A percentile compares a stretch with the other conserved stretches of the same genome.
Evolutionary conservation across 2,329 filamentous ascomycete genomes (phyloP).

Genomic region (Arthrobotrys megalospora): DNA sequence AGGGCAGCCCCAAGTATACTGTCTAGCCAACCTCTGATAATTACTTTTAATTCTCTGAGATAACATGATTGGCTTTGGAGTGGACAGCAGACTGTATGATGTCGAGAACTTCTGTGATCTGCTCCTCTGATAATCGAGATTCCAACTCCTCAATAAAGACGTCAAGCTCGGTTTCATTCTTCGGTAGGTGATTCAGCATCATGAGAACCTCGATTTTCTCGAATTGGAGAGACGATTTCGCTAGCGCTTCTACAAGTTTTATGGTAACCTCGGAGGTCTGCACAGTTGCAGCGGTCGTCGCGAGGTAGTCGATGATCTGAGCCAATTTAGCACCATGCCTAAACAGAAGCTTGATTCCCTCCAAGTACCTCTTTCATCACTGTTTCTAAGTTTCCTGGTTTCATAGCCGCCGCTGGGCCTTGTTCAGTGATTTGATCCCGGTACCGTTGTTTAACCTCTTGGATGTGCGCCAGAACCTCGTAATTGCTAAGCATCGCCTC

Average conservation of each 20-base stretch:
- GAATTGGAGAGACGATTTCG: slow-evolving; percentile 71
- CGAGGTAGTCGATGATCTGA: slow-evolving; percentile 76
- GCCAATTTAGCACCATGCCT: background rate
- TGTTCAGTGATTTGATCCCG: slow-evolving; percentile 66
- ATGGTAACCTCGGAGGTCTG: slow-evolving; percentile 72
- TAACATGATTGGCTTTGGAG: background rate
- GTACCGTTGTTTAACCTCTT: slow-evolving; percentile 72
- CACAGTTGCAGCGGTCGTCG: slow-evolving; percentile 73
- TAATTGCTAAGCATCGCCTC: slow-evolving; percentile 80
- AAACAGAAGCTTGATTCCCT: slow-evolving; percentile 50
- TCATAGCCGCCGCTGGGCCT: slow-evolving; percentile 63
- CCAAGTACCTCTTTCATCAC: slow-evolving; percentile 75
- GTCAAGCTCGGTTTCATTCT: slow-evolving; percentile 73
- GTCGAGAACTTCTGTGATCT: slow-evolving; percentile 74
- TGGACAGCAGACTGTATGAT: slow-evolving; percentile 67
- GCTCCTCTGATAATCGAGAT: slow-evolving; percentile 73
- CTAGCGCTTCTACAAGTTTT: slow-evolving; percentile 73
- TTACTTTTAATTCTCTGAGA: background rate
- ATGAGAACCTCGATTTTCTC: slow-evolving; percentile 79
- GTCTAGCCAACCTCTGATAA: background rate
- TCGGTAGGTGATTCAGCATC: slow-evolving; percentile 77
- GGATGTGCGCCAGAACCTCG: slow-evolving; percentile 79
- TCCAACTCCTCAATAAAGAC: slow-evolving; percentile 78
- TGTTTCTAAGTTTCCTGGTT: slow-evolving; percentile 73
- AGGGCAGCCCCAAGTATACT: background rate